Evolutionary conservation across 805 yeast genomes (phyloP).

Genomic region (Wickerhamiella nectarea): DNA sequence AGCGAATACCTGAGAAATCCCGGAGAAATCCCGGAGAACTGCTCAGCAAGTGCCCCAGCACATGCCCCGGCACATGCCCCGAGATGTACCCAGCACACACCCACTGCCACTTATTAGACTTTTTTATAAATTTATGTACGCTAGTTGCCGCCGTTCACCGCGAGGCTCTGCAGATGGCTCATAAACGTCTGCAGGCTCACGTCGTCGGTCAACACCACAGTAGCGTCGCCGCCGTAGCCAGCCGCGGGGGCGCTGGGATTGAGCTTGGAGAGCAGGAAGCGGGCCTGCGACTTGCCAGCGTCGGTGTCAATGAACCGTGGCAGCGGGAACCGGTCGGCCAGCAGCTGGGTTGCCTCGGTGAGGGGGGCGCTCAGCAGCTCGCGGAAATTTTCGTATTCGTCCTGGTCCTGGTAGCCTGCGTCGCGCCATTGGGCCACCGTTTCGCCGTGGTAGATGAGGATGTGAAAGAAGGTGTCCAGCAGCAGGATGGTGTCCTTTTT

Average conservation of each 20-base stretch:
- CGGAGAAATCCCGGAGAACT: no score
- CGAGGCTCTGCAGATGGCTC: slow-evolving; percentile 84
- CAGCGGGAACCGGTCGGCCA: slow-evolving; percentile 89
- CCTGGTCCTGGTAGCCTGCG: slow-evolving; percentile 83
- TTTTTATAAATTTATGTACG: neutral
- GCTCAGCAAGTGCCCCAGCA: no score
- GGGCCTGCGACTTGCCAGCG: slow-evolving; percentile 97
- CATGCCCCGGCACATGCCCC: no score
- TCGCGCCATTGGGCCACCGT: slow-evolving; percentile 94
- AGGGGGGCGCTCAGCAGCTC: slow-evolving; percentile 78
- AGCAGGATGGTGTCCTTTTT: slow-evolving; percentile 76
- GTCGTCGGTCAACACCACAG: slow-evolving; percentile 91
- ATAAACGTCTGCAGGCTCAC: slow-evolving; percentile 89
- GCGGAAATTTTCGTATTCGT: slow-evolving; percentile 79
- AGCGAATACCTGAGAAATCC: no score
- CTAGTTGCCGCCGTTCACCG: slow-evolving; percentile 39
- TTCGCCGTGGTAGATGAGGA: slow-evolving; percentile 88
- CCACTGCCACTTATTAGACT: no score
- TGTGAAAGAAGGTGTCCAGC: slow-evolving; percentile 92
- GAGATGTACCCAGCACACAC: no score
- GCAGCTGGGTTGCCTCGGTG: slow-evolving; percentile 79
- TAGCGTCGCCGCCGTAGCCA: slow-evolving; percentile 38
- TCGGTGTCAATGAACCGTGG: slow-evolving; percentile 96
- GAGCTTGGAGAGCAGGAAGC: slow-evolving; percentile 86
- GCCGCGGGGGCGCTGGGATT: slow-evolving; percentile 85